Evolutionary conservation across 495 filamentous ascomycete species (phyloP).

Genomic region (Xylaria venustula): DNA sequence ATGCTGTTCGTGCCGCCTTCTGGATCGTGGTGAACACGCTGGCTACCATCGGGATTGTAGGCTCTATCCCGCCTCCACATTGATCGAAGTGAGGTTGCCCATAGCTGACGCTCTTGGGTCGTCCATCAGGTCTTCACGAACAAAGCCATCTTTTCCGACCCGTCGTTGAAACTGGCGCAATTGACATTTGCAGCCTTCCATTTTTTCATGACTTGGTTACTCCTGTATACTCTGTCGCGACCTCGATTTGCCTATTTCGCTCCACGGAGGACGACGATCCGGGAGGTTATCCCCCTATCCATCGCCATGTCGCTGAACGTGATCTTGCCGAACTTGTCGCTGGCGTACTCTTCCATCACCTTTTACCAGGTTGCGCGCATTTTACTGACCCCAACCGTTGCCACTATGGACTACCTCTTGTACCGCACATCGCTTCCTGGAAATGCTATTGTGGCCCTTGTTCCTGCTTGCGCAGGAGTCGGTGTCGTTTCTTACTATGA

Average conservation of each 20-base stretch:
- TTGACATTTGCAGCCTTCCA: constrained; percentile 71
- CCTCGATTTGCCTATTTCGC: constrained; percentile 61
- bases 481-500: constrained; percentile 72
- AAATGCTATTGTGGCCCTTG: constrained; percentile 52
- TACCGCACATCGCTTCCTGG: constrained; percentile 60
- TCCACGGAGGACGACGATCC: constrained; percentile 52
- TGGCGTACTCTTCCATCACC: constrained; percentile 69
- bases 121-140: constrained; percentile 67
- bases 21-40: constrained; percentile 62
- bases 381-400: constrained; percentile 67
- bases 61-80: constrained; percentile 12
- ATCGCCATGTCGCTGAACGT: constrained; percentile 70
- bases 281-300: constrained; percentile 62
- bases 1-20: constrained; percentile 36
- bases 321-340: constrained; percentile 70
- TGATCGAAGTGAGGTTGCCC: not conserved
- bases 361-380: constrained; percentile 76
- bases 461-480: constrained; percentile 67
- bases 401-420: constrained; percentile 63
- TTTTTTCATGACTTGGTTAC: constrained; percentile 67
- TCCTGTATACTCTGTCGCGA: constrained; percentile 63
- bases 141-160: constrained; percentile 70
- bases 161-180: constrained; percentile 63
- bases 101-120: constrained; percentile 13
- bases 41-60: constrained; percentile 62